These are phyloP conservation scores for Wickerhamomyces pijperi DNA, from an alignment of 805 yeast genomes.

Conservation along the genomic window DNA sequence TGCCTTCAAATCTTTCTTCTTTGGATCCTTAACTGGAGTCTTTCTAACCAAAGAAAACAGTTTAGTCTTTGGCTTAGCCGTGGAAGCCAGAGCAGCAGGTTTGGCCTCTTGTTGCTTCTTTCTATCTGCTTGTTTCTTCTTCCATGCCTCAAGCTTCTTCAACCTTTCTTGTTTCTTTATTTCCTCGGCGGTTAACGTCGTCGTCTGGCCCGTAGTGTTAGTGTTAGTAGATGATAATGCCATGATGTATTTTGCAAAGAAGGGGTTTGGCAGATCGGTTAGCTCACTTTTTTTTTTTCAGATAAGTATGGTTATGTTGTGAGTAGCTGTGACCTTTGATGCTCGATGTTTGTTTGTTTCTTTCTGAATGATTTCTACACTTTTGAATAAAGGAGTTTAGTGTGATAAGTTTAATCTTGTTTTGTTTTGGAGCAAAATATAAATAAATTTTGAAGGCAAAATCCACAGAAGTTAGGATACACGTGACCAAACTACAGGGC, in stretches of 20 bases:
- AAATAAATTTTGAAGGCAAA: too few species aligned
- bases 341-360: too few species aligned
- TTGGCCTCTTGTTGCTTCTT: constrained; percentile 15
- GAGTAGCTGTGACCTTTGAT: too few species aligned
- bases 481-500: too few species aligned
- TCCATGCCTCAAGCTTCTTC: constrained; percentile 41
- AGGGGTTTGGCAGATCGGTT: not conserved
- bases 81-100: not conserved
- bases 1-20: constrained; percentile 8
- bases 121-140: constrained; percentile 25
- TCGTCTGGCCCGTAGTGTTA: constrained; percentile 1
- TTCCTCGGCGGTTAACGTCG: constrained; percentile 5
- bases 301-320: too few species aligned
- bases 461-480: too few species aligned
- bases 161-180: constrained; percentile 21
- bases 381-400: too few species aligned
- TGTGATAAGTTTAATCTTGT: too few species aligned
- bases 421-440: too few species aligned
- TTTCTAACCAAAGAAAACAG: not conserved
- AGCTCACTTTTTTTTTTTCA: not conserved
- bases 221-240: constrained; percentile 2
- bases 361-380: too few species aligned
- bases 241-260: not conserved
- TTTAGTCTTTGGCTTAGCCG: not conserved
- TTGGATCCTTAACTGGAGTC: constrained; percentile 1